These are phyloP conservation scores for Aspergillus chevalieri DNA, from an alignment of 2,329 filamentous ascomycete species.

Conservation along the genomic window DNA sequence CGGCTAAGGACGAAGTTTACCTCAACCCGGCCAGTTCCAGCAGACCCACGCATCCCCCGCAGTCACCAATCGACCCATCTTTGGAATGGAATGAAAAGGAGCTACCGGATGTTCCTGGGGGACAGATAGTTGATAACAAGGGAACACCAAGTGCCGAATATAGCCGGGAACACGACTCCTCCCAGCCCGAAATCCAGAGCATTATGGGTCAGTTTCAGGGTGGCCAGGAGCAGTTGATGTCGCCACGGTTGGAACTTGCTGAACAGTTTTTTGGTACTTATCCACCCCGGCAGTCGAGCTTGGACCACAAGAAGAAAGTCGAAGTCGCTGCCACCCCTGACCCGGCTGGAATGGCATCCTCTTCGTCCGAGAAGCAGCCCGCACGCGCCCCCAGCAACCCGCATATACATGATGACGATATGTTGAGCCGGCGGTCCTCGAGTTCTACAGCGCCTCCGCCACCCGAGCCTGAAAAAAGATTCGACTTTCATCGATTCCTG, in stretches of 20 bases:
- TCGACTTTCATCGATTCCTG: slow-evolving; percentile 95
- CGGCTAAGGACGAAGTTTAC: slow-evolving; percentile 49
- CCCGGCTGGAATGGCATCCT: slow-evolving; percentile 11
- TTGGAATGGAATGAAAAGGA: slow-evolving; percentile 35
- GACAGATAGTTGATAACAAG: slow-evolving; percentile 38
- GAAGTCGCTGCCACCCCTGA: slow-evolving; percentile 22
- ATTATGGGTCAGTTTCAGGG: slow-evolving; percentile 96
- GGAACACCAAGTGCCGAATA: slow-evolving; percentile 48
- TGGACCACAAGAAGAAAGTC: slow-evolving; percentile 60
- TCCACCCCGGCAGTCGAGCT: slow-evolving; percentile 77
- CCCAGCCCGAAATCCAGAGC: slow-evolving; percentile 78
- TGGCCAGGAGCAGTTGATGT: slow-evolving; percentile 82
- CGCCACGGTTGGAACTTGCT: slow-evolving; percentile 75
- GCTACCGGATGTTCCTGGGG: slow-evolving; percentile 30
- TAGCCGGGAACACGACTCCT: slow-evolving; percentile 60
- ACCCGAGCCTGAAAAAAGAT: slow-evolving; percentile 78
- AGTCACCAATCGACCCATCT: slow-evolving; percentile 34
- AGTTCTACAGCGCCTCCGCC: slow-evolving; percentile 52
- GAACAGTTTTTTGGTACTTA: slow-evolving; percentile 71
- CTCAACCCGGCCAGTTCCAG: slow-evolving; percentile 44
- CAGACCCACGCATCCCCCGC: slow-evolving; percentile 24
- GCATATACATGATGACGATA: slow-evolving; percentile 17
- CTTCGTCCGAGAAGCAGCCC: slow-evolving; percentile 16
- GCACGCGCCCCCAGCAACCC: slow-evolving; percentile 21
- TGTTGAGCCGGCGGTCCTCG: slow-evolving; percentile 26